Evolutionary conservation across 139 green algal species (phyloP), one percentile per base, ranked within the genome.

Genomic region (Nannochloris sp.): DNA sequence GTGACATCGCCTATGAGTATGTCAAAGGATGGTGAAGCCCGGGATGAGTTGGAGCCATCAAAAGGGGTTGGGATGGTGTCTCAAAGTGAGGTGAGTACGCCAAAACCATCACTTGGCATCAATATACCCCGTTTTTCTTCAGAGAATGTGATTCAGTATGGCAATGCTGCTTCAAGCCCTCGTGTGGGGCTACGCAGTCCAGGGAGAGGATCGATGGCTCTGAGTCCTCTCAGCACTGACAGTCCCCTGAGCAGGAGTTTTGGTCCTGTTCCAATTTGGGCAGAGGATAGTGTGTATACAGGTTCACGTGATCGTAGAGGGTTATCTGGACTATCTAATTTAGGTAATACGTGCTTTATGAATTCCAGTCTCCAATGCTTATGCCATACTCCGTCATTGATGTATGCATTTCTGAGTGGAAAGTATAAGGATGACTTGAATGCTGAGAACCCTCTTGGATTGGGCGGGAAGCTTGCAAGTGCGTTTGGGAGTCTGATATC

Each of bases 291-390:
- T 5, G 43, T 70, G 5, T 15, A 48, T 4, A 5, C 16, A 64
- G 80, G 44, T 44, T 53, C 25, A 63, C 69, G 60, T 4, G 29
- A 44, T 3, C 19, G 44, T 4, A 66, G 71, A 2, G 88, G 88
- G 0, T 62, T 85, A 50, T 75, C 78, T 4, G 89, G 89, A 0
- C 78, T 95, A 44, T 54, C 55, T 44, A 95, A 96, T 71, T 73
- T 94, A 60, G 90, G 88, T 57, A 96, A 96, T 78, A 96, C 89
- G 0, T 96, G 89, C 78, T 96, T 95, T 81, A 94, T 95, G 87
- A 97, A 97, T 85, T 84, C 61, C 51, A 82, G 71, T 53, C 68
- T 97, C 71, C 92, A 98, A 83, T 97, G 92, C 84, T 80, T 98
- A 31, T 64, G 73, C 12, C 90, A 97, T 71, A 87, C 74, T 11